Conservation (phyloP, 140 eudicot species). For the Erigeron philadelphicus region DNA sequence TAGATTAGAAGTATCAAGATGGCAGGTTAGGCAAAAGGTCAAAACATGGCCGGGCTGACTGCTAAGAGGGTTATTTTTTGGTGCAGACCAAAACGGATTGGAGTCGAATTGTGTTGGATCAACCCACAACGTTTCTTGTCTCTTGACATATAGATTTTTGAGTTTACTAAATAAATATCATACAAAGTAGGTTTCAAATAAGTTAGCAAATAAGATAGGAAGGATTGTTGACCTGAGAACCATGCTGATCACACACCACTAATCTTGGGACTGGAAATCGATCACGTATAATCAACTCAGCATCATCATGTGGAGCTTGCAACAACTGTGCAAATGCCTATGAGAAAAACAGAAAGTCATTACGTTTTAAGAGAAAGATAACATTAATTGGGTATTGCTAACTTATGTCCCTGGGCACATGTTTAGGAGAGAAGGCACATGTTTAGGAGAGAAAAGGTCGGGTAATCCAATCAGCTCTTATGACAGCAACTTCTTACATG, state of each 20-base stretch:
- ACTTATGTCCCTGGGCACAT: background rate
- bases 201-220: background rate
- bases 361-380: background rate
- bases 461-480: background rate
- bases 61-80: background rate
- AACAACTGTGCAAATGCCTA: conserved; percentile 79
- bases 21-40: background rate
- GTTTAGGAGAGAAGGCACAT: background rate
- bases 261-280: conserved; percentile 43
- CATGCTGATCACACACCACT: conserved; percentile 24
- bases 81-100: background rate
- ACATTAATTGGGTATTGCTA: too few species aligned
- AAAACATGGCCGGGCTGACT: background rate
- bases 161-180: background rate
- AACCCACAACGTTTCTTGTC: background rate
- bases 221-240: conserved; percentile 13
- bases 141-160: background rate
- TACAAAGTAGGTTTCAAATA: background rate
- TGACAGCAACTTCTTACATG: background rate
- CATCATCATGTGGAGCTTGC: conserved; percentile 90
- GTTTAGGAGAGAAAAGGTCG: too few species aligned
- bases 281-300: conserved; percentile 67
- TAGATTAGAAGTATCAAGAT: background rate
- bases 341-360: conserved; percentile 18
- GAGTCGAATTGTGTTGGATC: background rate